Conservation (phyloP, 202 grass and related monocot genomes). For the Saccharum hybrid region DNA sequence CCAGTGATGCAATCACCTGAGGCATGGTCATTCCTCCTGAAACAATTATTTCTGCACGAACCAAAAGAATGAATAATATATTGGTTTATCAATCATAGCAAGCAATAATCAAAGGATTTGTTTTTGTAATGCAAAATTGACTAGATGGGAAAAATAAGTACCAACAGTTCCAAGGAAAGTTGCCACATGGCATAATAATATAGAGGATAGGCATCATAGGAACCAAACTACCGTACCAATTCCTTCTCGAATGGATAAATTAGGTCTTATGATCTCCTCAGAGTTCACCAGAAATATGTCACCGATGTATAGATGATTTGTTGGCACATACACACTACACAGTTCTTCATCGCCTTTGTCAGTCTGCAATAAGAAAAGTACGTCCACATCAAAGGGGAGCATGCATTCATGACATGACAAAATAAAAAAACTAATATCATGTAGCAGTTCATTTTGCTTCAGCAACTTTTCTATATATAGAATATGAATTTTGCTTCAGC, state of each 20-base stretch:
- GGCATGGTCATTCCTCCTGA: conserved; percentile 98
- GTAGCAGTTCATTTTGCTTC: neutral
- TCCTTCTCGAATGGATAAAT: conserved; percentile 93
- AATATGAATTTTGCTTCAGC: neutral
- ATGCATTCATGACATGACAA: conserved; percentile 12
- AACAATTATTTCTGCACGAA: conserved; percentile 84
- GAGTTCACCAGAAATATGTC: conserved; percentile 98
- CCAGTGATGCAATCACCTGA: conserved; percentile 75
- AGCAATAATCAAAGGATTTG: neutral
- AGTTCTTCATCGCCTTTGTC: conserved; percentile 96
- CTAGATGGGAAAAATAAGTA: neutral
- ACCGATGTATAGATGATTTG: conserved; percentile 99
- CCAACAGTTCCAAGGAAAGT: conserved; percentile 24
- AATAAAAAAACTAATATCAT: neutral
- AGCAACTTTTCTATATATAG: neutral
- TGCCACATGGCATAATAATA: neutral
- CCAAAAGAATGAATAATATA: conserved; percentile 12
- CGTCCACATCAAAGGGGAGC: neutral
- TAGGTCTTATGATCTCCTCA: conserved; percentile 92
- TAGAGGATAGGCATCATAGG: conserved; percentile 4
- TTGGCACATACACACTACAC: conserved; percentile 96
- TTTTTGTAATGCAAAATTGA: neutral
- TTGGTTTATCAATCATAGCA: neutral
- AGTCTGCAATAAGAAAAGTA: conserved; percentile 52
- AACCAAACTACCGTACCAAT: conserved; percentile 57